A percentile compares a stretch with the other conserved stretches of the same genome.
phyloP scores from a whole-genome alignment of 192 early-diverging fungal species.

The Coemansia pectinata region DNA sequence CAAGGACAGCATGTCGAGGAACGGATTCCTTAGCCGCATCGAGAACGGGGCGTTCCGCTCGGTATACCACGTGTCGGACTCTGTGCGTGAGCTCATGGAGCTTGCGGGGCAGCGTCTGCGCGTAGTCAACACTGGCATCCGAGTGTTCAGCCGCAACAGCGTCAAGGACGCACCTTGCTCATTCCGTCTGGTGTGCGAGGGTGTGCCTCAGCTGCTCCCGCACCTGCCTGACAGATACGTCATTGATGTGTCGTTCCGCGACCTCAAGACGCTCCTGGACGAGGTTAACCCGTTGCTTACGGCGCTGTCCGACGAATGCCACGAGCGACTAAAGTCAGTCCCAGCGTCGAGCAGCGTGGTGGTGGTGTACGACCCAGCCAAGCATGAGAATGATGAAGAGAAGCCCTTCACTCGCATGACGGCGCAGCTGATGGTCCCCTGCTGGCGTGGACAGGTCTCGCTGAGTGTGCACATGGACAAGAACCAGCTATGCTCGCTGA shows the following conservation, averaged over 20 bases:
- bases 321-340: constrained; percentile 34
- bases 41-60: constrained; percentile 65
- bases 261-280: constrained; percentile 56
- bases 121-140: constrained; percentile 92
- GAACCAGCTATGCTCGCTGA: constrained; percentile 65
- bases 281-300: constrained; percentile 57
- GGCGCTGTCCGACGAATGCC: constrained; percentile 50
- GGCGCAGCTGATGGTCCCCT: constrained; percentile 60
- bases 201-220: constrained; percentile 61
- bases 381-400: constrained; percentile 23
- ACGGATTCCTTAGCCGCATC: constrained; percentile 89
- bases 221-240: constrained; percentile 54
- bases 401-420: constrained; percentile 48
- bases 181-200: constrained; percentile 72
- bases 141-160: constrained; percentile 78
- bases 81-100: constrained; percentile 78
- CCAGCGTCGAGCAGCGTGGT: constrained; percentile 62
- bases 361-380: constrained; percentile 53
- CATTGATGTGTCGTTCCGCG: constrained; percentile 51
- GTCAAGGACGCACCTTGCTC: constrained; percentile 59
- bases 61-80: constrained; percentile 83
- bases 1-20: constrained; percentile 67
- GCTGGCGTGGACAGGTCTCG: constrained; percentile 74
- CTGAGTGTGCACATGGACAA: constrained; percentile 75
- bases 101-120: constrained; percentile 60